phyloP scores from a whole-genome alignment of 2,329 filamentous ascomycete species.

The Reticulascus tulasneorum region DNA sequence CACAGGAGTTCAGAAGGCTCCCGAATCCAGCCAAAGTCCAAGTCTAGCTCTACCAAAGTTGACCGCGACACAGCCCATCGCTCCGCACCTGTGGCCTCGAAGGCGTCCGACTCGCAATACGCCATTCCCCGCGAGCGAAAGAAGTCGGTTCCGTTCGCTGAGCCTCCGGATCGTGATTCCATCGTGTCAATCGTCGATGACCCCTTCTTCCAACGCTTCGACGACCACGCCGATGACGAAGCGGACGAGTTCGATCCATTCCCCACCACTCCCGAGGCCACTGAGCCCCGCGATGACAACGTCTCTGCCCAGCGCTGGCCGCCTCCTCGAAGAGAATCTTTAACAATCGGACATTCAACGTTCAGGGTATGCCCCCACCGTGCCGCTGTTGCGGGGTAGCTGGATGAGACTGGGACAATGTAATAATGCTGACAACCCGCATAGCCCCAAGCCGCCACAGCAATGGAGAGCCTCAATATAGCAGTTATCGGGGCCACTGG shows the following conservation, averaged over 20 bases:
- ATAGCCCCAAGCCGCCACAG: constrained; percentile 19
- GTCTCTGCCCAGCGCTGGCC: constrained; percentile 35
- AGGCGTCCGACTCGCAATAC: constrained; percentile 13
- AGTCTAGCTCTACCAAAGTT: constrained; percentile 5
- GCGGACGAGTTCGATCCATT: constrained; percentile 19
- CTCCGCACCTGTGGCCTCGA: constrained; percentile 14
- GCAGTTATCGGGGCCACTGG: constrained; percentile 63
- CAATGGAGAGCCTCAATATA: constrained; percentile 60
- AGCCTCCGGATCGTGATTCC: constrained; percentile 37
- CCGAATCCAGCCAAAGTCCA: constrained; percentile 11
- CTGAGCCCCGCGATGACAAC: constrained; percentile 32
- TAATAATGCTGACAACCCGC: constrained; percentile 16
- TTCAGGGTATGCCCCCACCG: constrained; percentile 31
- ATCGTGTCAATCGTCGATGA: constrained; percentile 52
- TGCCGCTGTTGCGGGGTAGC: constrained; percentile 11
- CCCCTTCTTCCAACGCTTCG: constrained; percentile 48
- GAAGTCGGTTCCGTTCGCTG: constrained; percentile 16
- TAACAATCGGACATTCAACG: constrained; percentile 34
- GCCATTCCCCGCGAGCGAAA: constrained; percentile 13
- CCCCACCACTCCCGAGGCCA: constrained; percentile 19
- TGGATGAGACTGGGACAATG: constrained; percentile 11
- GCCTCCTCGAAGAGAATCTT: constrained; percentile 45
- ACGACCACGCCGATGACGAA: constrained; percentile 29
- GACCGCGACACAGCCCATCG: constrained; percentile 15
- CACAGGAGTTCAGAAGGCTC: constrained; percentile 17